phyloP scores from a whole-genome alignment of 768 basidiomycete species.

The Glaciozyma antarctica region DNA sequence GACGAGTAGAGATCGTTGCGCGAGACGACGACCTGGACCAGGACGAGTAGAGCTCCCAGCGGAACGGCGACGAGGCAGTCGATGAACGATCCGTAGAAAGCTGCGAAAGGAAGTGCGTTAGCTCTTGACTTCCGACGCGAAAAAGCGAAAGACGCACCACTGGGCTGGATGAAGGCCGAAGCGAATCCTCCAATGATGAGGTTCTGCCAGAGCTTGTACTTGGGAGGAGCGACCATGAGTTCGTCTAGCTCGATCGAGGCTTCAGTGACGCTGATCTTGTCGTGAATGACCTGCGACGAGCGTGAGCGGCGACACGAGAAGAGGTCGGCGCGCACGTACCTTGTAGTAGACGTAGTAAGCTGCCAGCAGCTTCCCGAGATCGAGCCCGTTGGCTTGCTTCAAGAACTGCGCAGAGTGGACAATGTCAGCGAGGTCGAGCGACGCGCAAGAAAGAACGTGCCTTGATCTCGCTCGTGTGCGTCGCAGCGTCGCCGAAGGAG shows the following conservation, averaged over 20 bases:
- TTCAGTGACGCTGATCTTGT: constrained; percentile 62
- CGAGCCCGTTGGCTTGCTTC: constrained; percentile 46
- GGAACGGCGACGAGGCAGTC: constrained; percentile 65
- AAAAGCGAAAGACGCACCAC: background rate
- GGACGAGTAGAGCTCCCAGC: constrained; percentile 63
- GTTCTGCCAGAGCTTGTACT: constrained; percentile 47
- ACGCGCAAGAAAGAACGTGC: constrained; percentile 45
- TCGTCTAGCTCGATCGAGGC: constrained; percentile 61
- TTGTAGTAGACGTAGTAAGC: constrained; percentile 30
- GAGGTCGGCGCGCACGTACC: constrained; percentile 44
- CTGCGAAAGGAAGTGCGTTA: constrained; percentile 45
- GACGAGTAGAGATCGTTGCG: constrained; percentile 66
- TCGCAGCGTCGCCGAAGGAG: constrained; percentile 68
- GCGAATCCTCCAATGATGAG: constrained; percentile 60
- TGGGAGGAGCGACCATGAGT: constrained; percentile 59
- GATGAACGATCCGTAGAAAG: constrained; percentile 66
- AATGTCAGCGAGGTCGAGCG: background rate
- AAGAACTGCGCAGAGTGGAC: constrained; percentile 26
- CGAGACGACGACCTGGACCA: constrained; percentile 57
- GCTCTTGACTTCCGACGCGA: background rate
- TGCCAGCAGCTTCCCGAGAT: constrained; percentile 60
- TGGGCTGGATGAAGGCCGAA: constrained; percentile 20
- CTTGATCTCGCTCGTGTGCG: constrained; percentile 71
- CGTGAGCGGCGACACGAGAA: background rate
- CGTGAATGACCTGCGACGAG: constrained; percentile 56